These are phyloP conservation scores for Botrytis galanthina DNA, from an alignment of 2,329 filamentous ascomycete genomes.

Conservation along the genomic window DNA sequence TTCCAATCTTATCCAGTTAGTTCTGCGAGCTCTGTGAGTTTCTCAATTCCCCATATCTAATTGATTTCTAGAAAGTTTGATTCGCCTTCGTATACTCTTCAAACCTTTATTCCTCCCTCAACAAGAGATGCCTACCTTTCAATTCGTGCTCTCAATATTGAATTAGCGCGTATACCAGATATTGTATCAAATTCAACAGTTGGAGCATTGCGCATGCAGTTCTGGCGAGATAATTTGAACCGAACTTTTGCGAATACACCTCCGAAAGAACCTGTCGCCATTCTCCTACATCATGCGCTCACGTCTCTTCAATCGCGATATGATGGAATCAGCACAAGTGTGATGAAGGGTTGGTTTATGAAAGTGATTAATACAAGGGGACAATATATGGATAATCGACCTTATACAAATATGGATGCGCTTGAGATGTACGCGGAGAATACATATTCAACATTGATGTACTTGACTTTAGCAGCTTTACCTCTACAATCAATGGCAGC, in stretches of 20 bases:
- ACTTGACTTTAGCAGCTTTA: conserved; percentile 77
- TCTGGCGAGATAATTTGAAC: conserved; percentile 85
- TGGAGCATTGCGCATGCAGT: conserved; percentile 85
- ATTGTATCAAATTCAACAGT: conserved; percentile 84
- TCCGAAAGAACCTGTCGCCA: conserved; percentile 86
- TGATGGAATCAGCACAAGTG: conserved; percentile 42
- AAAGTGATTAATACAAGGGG: conserved; percentile 80
- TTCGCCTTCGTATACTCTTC: conserved; percentile 81
- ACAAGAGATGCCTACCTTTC: conserved; percentile 83
- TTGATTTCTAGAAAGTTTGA: conserved; percentile 70
- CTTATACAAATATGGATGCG: conserved; percentile 69
- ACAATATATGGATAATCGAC: conserved; percentile 77
- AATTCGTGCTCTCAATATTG: conserved; percentile 88
- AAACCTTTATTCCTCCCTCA: conserved; percentile 75
- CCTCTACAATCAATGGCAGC: conserved; percentile 78
- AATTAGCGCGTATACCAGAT: conserved; percentile 86
- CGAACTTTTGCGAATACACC: conserved; percentile 74
- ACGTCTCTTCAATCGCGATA: conserved; percentile 53
- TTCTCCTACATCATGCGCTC: conserved; percentile 74
- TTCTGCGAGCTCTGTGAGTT: conserved; percentile 9
- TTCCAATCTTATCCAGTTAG: conserved; percentile 39
- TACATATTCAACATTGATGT: conserved; percentile 90
- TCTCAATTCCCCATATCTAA: conserved; percentile 23
- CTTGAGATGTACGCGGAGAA: conserved; percentile 91
- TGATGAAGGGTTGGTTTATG: conserved; percentile 68